phyloP scores from a whole-genome alignment of 441 rosid species.

The Theobroma grandiflorum region DNA sequence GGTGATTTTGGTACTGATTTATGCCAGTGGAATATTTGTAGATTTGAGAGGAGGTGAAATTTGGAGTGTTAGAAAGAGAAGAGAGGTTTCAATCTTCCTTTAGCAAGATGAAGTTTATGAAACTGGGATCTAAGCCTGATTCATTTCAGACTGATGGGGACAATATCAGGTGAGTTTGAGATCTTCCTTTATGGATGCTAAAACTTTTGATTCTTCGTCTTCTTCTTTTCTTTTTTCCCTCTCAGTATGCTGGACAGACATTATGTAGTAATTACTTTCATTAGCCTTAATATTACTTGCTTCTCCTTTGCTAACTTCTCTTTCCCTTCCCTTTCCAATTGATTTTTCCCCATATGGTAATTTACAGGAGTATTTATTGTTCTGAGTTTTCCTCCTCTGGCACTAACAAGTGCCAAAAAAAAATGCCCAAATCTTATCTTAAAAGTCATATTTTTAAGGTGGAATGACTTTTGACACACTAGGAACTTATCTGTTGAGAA shows the following conservation, averaged over 20 bases:
- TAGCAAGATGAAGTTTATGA: constrained; percentile 91
- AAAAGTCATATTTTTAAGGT: background rate
- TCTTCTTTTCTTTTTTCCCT: background rate
- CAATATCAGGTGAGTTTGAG: constrained; percentile 62
- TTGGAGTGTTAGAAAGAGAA: constrained; percentile 31
- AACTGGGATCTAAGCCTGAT: constrained; percentile 99
- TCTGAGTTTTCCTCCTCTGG: background rate
- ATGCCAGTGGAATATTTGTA: constrained; percentile 24
- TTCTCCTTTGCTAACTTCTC: background rate
- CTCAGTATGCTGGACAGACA: background rate
- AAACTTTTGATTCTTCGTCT: background rate
- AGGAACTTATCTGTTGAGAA: background rate
- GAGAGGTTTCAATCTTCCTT: constrained; percentile 30
- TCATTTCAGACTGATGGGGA: constrained; percentile 80
- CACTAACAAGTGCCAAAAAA: background rate
- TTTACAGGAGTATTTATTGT: background rate
- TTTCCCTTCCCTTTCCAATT: background rate
- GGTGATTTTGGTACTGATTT: constrained; percentile 27
- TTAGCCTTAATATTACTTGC: constrained; percentile 11
- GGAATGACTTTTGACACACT: background rate
- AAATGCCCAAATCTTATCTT: constrained; percentile 5
- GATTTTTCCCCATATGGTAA: background rate
- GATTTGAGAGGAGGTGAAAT: constrained; percentile 20
- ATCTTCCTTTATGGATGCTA: constrained; percentile 27
- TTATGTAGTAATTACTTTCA: background rate